Evolutionary conservation across 2,329 filamentous ascomycete genomes (phyloP).

Genomic region (Zelopaecilomyces penicillatus): DNA sequence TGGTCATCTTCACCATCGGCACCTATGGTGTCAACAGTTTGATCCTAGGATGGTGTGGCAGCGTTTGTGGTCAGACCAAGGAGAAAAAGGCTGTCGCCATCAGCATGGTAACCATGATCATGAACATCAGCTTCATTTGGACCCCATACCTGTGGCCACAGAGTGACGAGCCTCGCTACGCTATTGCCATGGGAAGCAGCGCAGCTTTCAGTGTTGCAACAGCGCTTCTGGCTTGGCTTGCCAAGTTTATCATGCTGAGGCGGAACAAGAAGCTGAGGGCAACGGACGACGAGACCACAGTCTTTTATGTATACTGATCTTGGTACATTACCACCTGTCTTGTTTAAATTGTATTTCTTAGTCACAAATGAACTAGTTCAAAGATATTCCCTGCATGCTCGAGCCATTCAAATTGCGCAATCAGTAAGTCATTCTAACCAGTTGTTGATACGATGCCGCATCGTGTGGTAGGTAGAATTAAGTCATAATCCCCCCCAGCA

Average conservation of each 20-base stretch:
- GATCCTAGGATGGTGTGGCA: slow-evolving; percentile 29
- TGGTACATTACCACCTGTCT: no score
- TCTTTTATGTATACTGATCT: not conserved
- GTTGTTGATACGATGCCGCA: no score
- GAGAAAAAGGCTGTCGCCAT: slow-evolving; percentile 34
- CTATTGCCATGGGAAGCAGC: slow-evolving; percentile 23
- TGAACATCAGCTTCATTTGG: slow-evolving; percentile 28
- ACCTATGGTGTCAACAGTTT: slow-evolving; percentile 29
- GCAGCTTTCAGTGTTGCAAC: not conserved
- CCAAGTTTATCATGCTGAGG: not conserved
- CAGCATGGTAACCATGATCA: slow-evolving; percentile 22
- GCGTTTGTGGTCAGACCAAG: slow-evolving; percentile 30
- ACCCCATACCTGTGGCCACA: slow-evolving; percentile 34
- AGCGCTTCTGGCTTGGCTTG: not conserved
- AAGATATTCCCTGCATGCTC: no score
- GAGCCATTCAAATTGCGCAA: no score
- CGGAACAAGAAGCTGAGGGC: not conserved
- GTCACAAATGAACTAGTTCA: no score
- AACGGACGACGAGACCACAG: not conserved
- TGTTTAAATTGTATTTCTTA: no score
- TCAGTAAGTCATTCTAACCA: no score
- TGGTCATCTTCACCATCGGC: slow-evolving; percentile 24
- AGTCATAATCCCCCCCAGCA: no score
- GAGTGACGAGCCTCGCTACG: slow-evolving; percentile 29
- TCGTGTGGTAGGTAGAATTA: no score